Percentiles rank a stretch among this genome's conserved stretches.
Evolutionary conservation across 2,329 filamentous ascomycete genomes (phyloP).

Genomic region (Xylariaceae sp.): DNA sequence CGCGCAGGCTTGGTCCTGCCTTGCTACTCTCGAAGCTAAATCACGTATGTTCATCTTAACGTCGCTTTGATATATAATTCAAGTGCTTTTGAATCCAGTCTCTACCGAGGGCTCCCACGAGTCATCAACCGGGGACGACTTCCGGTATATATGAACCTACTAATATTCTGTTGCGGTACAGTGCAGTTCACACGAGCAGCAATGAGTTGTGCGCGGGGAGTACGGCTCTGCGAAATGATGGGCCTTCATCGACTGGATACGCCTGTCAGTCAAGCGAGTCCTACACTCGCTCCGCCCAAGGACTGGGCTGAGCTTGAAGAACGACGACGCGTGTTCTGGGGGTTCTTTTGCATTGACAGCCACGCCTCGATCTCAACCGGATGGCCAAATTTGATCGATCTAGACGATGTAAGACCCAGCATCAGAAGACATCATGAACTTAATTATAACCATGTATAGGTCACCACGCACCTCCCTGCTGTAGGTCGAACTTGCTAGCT

Average conservation of each 20-base stretch:
- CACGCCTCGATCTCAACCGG: constrained; percentile 87
- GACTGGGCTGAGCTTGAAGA: constrained; percentile 84
- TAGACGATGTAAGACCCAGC: constrained; percentile 55
- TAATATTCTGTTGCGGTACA: no score
- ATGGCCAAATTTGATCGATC: constrained; percentile 79
- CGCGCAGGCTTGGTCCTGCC: constrained; percentile 74
- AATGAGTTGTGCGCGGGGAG: constrained; percentile 69
- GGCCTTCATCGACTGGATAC: constrained; percentile 53
- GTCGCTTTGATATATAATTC: no score
- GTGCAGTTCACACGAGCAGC: constrained; percentile 81
- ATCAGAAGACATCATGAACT: not conserved
- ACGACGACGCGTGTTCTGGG: constrained; percentile 81
- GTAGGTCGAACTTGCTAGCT: constrained; percentile 16
- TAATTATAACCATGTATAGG: constrained; percentile 36
- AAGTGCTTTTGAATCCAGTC: not conserved
- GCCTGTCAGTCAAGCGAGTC: constrained; percentile 45
- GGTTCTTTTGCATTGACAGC: constrained; percentile 74
- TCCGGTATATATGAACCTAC: no score
- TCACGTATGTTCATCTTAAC: constrained; percentile 37
- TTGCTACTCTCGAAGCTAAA: constrained; percentile 77
- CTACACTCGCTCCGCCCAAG: constrained; percentile 66
- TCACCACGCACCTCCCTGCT: constrained; percentile 71
- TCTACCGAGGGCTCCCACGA: not conserved
- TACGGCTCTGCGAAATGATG: constrained; percentile 63
- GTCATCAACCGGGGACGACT: not conserved